Evolutionary conservation across 208 protist species (phyloP).

Genomic region (Balamuthia mandrillaris): DNA sequence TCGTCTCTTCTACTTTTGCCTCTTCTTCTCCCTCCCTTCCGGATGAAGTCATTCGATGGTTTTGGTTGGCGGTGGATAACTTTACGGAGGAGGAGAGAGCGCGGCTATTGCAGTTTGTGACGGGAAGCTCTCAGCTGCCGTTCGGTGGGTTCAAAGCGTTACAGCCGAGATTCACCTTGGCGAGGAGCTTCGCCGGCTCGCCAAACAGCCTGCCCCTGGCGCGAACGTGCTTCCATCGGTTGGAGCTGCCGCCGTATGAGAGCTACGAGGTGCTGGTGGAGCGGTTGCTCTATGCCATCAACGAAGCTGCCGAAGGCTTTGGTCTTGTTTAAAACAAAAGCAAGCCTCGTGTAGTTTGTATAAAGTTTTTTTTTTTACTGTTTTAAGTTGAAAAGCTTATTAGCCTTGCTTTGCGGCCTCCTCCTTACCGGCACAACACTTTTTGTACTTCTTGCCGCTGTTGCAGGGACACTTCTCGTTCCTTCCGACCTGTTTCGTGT

Average conservation of each 20-base stretch:
- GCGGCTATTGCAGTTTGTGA: constrained; percentile 63
- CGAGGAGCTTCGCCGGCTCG: background rate
- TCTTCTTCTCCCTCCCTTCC: constrained; percentile 12
- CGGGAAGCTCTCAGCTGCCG: constrained; percentile 62
- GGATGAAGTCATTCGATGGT: constrained; percentile 55
- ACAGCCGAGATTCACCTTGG: no score
- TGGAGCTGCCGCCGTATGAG: constrained; percentile 65
- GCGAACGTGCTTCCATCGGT: constrained; percentile 68
- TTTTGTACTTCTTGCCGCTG: no score
- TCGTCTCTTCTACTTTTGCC: background rate
- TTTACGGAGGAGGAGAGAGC: constrained; percentile 56
- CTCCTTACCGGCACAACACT: no score
- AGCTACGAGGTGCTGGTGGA: constrained; percentile 38
- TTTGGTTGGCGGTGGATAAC: constrained; percentile 53
- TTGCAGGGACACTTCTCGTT: no score
- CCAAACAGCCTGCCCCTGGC: constrained; percentile 49
- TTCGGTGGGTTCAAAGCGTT: constrained; percentile 55
- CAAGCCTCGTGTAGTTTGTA: no score
- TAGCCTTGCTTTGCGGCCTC: no score
- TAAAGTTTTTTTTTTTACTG: no score
- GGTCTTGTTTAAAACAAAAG: constrained; percentile 62
- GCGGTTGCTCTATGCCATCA: constrained; percentile 55
- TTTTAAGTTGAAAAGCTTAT: no score
- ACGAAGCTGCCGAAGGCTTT: constrained; percentile 59
- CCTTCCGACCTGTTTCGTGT: no score